Percentiles rank a stretch among this genome's conserved stretches.
Evolutionary conservation across 1,284 basidiomycete genomes (phyloP).

Genomic region (Veloboletus limbatus): DNA sequence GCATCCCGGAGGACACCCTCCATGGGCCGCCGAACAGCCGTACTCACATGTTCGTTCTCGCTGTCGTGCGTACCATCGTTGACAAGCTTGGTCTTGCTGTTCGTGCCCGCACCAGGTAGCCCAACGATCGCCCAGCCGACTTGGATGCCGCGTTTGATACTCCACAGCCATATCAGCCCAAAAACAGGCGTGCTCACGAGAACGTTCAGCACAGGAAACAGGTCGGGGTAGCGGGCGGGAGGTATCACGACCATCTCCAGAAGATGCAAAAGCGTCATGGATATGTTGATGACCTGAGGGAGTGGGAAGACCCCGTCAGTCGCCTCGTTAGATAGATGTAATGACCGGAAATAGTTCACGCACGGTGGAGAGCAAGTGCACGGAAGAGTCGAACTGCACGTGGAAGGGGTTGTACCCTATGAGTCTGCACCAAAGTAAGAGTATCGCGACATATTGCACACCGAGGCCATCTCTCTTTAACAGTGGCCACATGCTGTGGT

Average conservation of each 20-base stretch:
- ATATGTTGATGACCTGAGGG: conserved; percentile 56
- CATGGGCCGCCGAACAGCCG: neutral
- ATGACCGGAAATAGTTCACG: conserved; percentile 19
- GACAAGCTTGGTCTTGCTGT: neutral
- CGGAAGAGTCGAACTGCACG: conserved; percentile 40
- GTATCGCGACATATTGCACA: conserved; percentile 66
- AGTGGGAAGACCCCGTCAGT: neutral
- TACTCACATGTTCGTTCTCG: conserved; percentile 1
- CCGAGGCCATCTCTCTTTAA: conserved; percentile 78
- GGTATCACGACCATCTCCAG: conserved; percentile 62
- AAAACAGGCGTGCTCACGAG: conserved; percentile 82
- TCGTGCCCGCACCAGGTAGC: conserved; percentile 24
- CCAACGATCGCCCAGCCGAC: conserved; percentile 61
- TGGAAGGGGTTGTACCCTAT: conserved; percentile 73
- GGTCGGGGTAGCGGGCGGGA: conserved; percentile 77
- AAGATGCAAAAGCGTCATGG: conserved; percentile 57
- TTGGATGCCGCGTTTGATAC: conserved; percentile 67
- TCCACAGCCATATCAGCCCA: conserved; percentile 71
- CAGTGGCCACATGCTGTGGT: conserved; percentile 83
- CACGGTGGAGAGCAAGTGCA: conserved; percentile 63
- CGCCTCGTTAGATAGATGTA: neutral
- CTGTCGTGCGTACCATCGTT: conserved; percentile 5
- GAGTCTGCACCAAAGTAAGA: conserved; percentile 77
- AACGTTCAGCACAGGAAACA: conserved; percentile 85
- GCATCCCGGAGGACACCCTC: conserved; percentile 13